Percentiles rank a stretch among this genome's conserved stretches.
Evolutionary conservation across 2,329 filamentous ascomycete species (phyloP).

Genomic region (Hypoxylon sp.): DNA sequence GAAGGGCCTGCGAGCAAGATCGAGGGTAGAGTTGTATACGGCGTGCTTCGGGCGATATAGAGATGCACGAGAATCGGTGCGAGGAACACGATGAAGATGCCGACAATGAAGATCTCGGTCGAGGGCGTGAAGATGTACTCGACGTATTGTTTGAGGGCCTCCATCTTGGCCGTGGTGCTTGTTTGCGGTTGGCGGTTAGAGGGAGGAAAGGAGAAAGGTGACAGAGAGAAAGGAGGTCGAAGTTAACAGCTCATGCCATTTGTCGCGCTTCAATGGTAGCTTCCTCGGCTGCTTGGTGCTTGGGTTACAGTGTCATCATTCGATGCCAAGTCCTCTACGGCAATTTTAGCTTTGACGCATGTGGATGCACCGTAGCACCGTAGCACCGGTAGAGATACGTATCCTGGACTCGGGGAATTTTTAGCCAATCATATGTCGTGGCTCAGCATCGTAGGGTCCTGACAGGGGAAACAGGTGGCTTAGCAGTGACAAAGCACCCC

Average conservation of each 20-base stretch:
- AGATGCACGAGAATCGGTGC: conserved; percentile 83
- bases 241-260: conserved; percentile 18
- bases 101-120: conserved; percentile 72
- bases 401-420: conserved; percentile 1
- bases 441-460: conserved; percentile 2
- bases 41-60: conserved; percentile 75
- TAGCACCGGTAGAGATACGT: conserved; percentile 33
- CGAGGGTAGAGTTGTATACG: conserved; percentile 77
- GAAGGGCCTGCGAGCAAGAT: conserved; percentile 86
- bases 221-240: conserved; percentile 16
- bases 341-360: conserved; percentile 17
- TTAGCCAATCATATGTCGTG: neutral
- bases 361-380: conserved; percentile 16
- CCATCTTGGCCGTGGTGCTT: conserved; percentile 49
- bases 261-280: conserved; percentile 24
- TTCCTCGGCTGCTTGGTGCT: too few relatives aligned
- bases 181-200: conserved; percentile 7
- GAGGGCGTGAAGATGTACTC: conserved; percentile 72
- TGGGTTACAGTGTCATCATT: conserved; percentile 42
- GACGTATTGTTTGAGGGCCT: conserved; percentile 57
- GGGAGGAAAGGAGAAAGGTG: conserved; percentile 1
- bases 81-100: conserved; percentile 76
- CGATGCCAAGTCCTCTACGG: conserved; percentile 36
- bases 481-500: conserved; percentile 24
- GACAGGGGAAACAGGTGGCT: conserved; percentile 22